phyloP scores from a whole-genome alignment of 208 protist species.

The Trichomonas gallinae region DNA sequence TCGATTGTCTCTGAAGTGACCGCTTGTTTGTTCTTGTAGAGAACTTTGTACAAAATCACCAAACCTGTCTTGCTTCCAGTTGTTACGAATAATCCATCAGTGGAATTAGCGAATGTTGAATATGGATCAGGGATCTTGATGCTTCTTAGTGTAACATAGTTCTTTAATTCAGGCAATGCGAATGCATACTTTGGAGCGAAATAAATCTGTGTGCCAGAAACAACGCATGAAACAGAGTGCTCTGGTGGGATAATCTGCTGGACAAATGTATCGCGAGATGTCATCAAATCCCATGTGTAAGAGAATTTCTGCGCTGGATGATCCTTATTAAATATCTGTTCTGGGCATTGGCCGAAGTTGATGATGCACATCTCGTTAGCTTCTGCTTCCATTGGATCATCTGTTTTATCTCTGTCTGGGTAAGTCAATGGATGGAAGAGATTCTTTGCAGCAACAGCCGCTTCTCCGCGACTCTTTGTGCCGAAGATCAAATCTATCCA shows the following conservation, averaged over 20 bases:
- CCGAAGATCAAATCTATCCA: conserved; percentile 6
- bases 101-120: background rate
- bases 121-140: background rate
- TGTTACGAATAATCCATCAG: background rate
- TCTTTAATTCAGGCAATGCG: background rate
- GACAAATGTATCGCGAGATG: background rate
- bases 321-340: background rate
- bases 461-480: background rate
- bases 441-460: background rate
- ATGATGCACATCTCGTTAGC: background rate
- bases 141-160: background rate
- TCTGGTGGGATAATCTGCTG: background rate
- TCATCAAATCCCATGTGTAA: background rate
- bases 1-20: background rate
- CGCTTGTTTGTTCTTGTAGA: background rate
- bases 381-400: background rate
- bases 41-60: background rate
- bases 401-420: background rate
- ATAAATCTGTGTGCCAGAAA: background rate
- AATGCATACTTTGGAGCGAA: background rate
- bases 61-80: background rate
- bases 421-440: background rate
- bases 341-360: background rate
- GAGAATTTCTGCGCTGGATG: background rate
- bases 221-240: background rate